Conservation (phyloP, 2,329 filamentous ascomycete genomes). For the Coniochaeta sp. region DNA sequence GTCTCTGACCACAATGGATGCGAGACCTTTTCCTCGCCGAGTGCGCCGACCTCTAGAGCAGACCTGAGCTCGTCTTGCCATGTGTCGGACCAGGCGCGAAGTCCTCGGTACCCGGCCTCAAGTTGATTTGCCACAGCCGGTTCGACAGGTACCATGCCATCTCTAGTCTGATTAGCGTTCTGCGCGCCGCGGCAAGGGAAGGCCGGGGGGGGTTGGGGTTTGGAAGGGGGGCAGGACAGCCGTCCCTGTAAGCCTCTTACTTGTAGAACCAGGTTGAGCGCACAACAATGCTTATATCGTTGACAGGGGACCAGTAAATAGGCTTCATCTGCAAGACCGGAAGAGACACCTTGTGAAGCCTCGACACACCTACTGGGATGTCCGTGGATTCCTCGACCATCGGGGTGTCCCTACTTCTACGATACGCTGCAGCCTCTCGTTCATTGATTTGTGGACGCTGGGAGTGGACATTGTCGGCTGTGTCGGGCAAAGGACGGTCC, state of each 20-base stretch:
- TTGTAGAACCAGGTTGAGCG: constrained; percentile 96
- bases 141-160: constrained; percentile 87
- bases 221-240: no score
- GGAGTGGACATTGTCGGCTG: not conserved
- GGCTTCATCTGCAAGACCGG: constrained; percentile 84
- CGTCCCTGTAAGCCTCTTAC: constrained; percentile 20
- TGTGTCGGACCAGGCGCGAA: constrained; percentile 83
- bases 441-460: constrained; percentile 1
- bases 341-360: constrained; percentile 80
- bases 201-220: no score
- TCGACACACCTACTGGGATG: constrained; percentile 82
- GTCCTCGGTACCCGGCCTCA: constrained; percentile 80
- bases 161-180: constrained; percentile 27
- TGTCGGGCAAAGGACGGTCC: not conserved
- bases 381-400: constrained; percentile 30
- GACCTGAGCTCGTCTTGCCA: constrained; percentile 89
- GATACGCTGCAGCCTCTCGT: constrained; percentile 14
- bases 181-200: no score
- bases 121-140: constrained; percentile 82
- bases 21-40: constrained; percentile 85
- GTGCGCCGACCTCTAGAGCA: constrained; percentile 80
- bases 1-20: constrained; percentile 73
- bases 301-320: constrained; percentile 94
- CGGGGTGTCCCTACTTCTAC: not conserved
- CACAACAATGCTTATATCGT: constrained; percentile 75